These are phyloP conservation scores for Nasturtium officinale DNA, from an alignment of 345 rosid genomes.

Conservation along the genomic window DNA sequence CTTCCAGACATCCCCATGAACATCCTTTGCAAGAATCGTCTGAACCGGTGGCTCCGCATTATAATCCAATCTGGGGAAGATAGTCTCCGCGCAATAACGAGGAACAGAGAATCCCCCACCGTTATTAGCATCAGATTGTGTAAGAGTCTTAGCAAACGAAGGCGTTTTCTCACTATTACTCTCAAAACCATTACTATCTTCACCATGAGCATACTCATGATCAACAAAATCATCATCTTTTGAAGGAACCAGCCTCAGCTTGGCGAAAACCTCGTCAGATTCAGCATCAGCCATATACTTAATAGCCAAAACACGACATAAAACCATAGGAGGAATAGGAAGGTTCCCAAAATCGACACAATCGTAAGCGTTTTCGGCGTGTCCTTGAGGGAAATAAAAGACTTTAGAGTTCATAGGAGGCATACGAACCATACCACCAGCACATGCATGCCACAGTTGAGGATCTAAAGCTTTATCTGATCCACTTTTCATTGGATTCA, in stretches of 20 bases:
- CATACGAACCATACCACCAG: slow-evolving; percentile 96
- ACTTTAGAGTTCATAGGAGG: slow-evolving; percentile 78
- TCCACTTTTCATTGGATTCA: slow-evolving; percentile 52
- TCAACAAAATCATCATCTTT: slow-evolving; percentile 47
- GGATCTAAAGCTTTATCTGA: slow-evolving; percentile 76
- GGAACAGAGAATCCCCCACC: slow-evolving; percentile 99
- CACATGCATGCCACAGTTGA: slow-evolving; percentile 99
- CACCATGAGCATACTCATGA: slow-evolving; percentile 41
- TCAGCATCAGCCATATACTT: slow-evolving; percentile 90
- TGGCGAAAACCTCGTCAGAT: slow-evolving; percentile 87
- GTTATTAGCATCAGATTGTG: slow-evolving; percentile 96
- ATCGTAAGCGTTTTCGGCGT: slow-evolving; percentile 83
- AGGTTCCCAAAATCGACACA: slow-evolving; percentile 54
- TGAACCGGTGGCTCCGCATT: slow-evolving; percentile 94
- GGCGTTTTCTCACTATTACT: slow-evolving; percentile 66
- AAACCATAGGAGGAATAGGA: slow-evolving; percentile 56
- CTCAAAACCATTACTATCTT: slow-evolving; percentile 40
- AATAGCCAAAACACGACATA: slow-evolving; percentile 64
- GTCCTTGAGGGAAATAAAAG: slow-evolving; percentile 92
- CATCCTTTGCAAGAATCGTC: slow-evolving; percentile 89
- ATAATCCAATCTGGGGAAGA: slow-evolving; percentile 84
- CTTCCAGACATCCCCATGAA: slow-evolving; percentile 86
- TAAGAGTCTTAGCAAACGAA: slow-evolving; percentile 91
- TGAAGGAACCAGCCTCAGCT: slow-evolving; percentile 60
- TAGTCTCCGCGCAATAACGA: slow-evolving; percentile 96